phyloP scores from a whole-genome alignment of 208 protist species.

The Trypanosoma lewisi region DNA sequence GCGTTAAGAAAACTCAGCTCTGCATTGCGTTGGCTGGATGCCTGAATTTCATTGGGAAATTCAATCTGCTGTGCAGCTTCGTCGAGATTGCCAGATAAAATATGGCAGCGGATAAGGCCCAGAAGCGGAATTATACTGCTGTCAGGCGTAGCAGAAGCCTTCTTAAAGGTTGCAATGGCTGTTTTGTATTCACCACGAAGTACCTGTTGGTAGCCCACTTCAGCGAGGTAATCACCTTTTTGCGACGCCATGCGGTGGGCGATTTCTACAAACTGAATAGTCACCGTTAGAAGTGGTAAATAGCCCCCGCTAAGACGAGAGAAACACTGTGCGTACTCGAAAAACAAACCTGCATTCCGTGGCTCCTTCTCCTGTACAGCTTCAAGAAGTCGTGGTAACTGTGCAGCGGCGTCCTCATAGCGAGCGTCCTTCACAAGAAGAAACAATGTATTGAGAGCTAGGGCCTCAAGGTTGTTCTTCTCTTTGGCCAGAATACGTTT shows the following conservation, averaged over 20 bases:
- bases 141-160: conserved; percentile 76
- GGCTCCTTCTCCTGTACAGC: conserved; percentile 71
- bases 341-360: conserved; percentile 72
- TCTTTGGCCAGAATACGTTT: conserved; percentile 80
- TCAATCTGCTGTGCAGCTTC: conserved; percentile 84
- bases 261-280: conserved; percentile 61
- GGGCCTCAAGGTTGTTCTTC: conserved; percentile 73
- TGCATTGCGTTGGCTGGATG: conserved; percentile 59
- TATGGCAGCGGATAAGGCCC: conserved; percentile 66
- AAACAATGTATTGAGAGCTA: conserved; percentile 72
- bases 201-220: conserved; percentile 77
- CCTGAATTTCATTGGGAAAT: conserved; percentile 89
- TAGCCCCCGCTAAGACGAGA: conserved; percentile 57
- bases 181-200: conserved; percentile 73
- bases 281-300: conserved; percentile 61
- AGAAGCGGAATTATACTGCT: conserved; percentile 65
- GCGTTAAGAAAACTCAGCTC: conserved; percentile 84
- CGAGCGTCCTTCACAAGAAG: conserved; percentile 76
- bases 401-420: conserved; percentile 49
- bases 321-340: conserved; percentile 69
- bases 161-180: conserved; percentile 66
- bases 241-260: conserved; percentile 52
- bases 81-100: conserved; percentile 65
- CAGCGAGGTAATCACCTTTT: conserved; percentile 79
- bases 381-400: conserved; percentile 61